Base-by-base conservation (phyloP, 2,329 filamentous ascomycete species). In the Helicocarpus griseus region DNA sequence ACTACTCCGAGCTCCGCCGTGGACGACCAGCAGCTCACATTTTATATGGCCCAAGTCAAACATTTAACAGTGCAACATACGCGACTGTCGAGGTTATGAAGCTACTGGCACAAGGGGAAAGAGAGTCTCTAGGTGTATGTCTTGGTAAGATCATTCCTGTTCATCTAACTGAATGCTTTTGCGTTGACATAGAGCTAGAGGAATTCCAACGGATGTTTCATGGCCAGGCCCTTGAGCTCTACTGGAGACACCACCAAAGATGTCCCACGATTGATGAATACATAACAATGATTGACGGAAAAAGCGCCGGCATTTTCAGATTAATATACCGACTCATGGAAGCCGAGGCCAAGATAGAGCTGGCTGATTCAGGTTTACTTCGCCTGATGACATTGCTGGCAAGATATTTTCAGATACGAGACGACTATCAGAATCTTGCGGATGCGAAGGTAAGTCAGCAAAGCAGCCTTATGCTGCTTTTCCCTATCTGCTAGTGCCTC, bases 41-140 rank as follows among this genome's bases (percentile, higher is more conserved):
- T 1, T 57, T 73, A 4, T 73, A 65, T 54, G 71, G 70, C 0
- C 14, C 29, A 7, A 55, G 57, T 0, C 69, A 71, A 49, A 62
- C 68, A 0, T 64, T 73, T 47, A 72, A 73, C 51, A 57, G 57
- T 1, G 63, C 69, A 5, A 64, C 55, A 8, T 70, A 62, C 51
- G 48, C 57, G 21, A 57, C 62, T 39, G 52, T 65, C 0, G 28
- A 55, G 22, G 64, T 63, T 0, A 53, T 40, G 11, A 21, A 40
- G 38, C 19, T 40, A 40, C 21, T 40, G 19, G 8, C 38, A 22
- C 38, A 40, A 1, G 38, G 21, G 7, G 14, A 24, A 21, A 11
- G 19, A 5, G 9, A 40, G 19, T 9, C 35, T 14, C 11, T 24
- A 24, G 1, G 5, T 8, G 5, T 8, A 17, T 14, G 4, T 19